Evolutionary conservation across 2,329 filamentous ascomycete genomes (phyloP), one percentile per base, ranked within the genome.

Genomic region (Curvularia sp.): DNA sequence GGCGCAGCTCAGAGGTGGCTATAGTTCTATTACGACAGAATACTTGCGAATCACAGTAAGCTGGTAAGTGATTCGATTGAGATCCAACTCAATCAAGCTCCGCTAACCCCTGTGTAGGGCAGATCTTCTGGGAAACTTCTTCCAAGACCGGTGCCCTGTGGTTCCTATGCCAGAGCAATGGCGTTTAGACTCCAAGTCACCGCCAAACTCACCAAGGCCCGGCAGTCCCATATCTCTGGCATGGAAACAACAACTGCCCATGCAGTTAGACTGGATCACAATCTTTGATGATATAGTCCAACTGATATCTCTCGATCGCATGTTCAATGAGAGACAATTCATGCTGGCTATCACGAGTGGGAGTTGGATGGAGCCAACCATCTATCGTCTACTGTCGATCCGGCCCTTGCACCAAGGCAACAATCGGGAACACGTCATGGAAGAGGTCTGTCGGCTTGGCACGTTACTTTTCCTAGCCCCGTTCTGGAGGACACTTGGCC

Each of bases 161-260:
- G 47, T 73, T 12, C 69, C 70, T 1, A 50, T 75, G 41, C 72
- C 73, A 15, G 33, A 20, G 2, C 57, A 57, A 51, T 75, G 72
- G 73, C 47, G 52, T 30, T 22, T 31, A 7, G 54, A 69, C 35
- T 67, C 67, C 52, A 74, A 78, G 81, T 79, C 83, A 77, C 79
- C 81, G 80, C 80, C 85, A 82, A 83, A 81, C 84, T 84, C 86
- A 83, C 84, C 85, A 78, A 80, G 81, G 75, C 82, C 83, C 72
- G 69, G 66, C 66, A 72, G 72, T 71, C 81, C 79, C 73, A 79
- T 87, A 78, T 87, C 81, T 78, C 82, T 85, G 75, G 76, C 80
- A 62, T 85, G 78, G 82, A 85, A 88, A 84, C 84, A 85, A 12
- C 63, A 66, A n/a, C 41, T 74, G 15, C 69, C 68, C 0, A 67